Base-by-base conservation (phyloP, 306 rosid genomes). In the Glycine tomentella region DNA sequence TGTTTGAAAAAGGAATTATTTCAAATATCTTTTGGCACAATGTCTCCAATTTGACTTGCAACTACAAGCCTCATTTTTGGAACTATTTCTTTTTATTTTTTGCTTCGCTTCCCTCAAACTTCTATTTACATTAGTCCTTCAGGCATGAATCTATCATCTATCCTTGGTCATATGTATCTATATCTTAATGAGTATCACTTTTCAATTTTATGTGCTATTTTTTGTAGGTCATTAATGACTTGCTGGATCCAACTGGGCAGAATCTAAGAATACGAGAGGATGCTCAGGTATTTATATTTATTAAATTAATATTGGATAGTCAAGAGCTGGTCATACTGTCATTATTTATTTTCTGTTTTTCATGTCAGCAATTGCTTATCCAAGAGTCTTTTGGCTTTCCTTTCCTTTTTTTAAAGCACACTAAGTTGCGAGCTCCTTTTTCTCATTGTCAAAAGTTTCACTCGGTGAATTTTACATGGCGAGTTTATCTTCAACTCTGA, bases 191-290 rank as follows among this genome's bases (percentile, higher is more conserved):
- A 52, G 42, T 49, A 50, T 42, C 12, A 1, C 46, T 16, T 65
- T 63, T 34, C 66, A 65, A 72, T 70, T 74, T 78, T 78, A 4
- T 79, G 45, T 84, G 71, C n/a, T 36, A 5, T 38, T 38, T 76
- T 1, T 67, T 81, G 80, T 44, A 93, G 97, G 97, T 93, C 90
- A 93, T 93, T 84, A 93, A 93, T 3, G 97, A 93, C 82, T 88
- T 93, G 80, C 94, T 93, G 82, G 89, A 93, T 86, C 92, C 97
- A 77, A 86, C 83, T 3, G 97, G 97, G 75, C 97, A 93, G 86
- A 93, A 93, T 82, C 85, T 93, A 77, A 85, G 97, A 77, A 88
- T 93, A 59, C 89, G 97, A 87, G 97, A 93, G 86, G 97, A 93
- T 87, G 81, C 90, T 80, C 97, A 93, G 97, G 97, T 93, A 81